These are phyloP conservation scores for Volvox reticuliferus DNA, from an alignment of 139 green algal genomes.

Conservation along the genomic window DNA sequence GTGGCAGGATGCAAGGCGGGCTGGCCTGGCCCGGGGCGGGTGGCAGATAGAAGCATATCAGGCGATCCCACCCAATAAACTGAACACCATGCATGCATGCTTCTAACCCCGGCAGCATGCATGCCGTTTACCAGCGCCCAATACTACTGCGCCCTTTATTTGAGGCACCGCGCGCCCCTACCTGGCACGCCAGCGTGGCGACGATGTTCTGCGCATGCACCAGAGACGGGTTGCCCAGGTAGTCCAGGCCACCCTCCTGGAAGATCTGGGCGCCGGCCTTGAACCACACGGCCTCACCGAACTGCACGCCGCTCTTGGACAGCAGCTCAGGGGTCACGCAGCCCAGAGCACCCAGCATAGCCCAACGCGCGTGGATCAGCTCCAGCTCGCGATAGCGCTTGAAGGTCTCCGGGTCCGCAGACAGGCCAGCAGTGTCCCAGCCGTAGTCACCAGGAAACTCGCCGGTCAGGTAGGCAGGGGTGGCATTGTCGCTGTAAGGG, in stretches of 20 bases:
- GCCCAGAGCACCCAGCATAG: conserved; percentile 94
- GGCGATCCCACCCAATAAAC: background rate
- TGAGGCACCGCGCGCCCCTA: no score
- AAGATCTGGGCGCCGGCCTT: conserved; percentile 98
- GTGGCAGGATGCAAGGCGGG: background rate
- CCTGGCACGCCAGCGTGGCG: conserved; percentile 92
- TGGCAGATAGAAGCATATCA: background rate
- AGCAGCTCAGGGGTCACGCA: conserved; percentile 76
- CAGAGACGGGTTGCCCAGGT: conserved; percentile 94
- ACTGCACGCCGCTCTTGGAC: conserved; percentile 63
- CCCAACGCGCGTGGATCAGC: conserved; percentile 98
- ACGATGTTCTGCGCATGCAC: conserved; percentile 97
- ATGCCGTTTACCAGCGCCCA: no score
- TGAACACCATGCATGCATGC: no score
- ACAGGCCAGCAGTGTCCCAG: conserved; percentile 96
- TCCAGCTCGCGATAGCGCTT: conserved; percentile 93
- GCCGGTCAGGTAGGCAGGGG: conserved; percentile 80
- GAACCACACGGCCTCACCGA: conserved; percentile 94
- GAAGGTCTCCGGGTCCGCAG: conserved; percentile 88
- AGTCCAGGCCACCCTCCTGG: conserved; percentile 89
- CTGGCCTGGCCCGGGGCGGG: no score
- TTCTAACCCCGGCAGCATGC: background rate
- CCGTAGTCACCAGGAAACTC: conserved; percentile 96
- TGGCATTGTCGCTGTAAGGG: conserved; percentile 40
- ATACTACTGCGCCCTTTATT: background rate